Base-by-base conservation (phyloP, 2,329 filamentous ascomycete species). In the Colletotrichum trifolii region DNA sequence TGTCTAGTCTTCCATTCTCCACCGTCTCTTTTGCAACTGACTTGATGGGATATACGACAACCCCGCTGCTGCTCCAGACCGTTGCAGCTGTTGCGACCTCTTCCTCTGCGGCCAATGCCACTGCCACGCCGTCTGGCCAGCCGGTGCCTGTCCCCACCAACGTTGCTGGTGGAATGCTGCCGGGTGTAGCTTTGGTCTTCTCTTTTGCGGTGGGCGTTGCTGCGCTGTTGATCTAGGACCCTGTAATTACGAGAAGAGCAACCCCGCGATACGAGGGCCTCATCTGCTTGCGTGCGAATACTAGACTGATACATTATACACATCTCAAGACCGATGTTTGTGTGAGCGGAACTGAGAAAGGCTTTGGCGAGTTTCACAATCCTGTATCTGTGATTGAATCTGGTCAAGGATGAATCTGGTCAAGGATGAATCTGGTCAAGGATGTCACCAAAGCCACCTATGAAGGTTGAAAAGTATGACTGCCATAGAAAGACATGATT, bases 61-160 rank as follows among this genome's bases (percentile, higher is more conserved):
- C 73, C 0, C 73, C 73, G 1, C 66, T 68, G 42, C 60, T 75
- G 15, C 70, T 75, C 1, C 55, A 69, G 60, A 74, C 73, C 1
- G 43, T 74, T 1, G 68, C 69, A 43, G 73, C 71, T 6, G 68
- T 75, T n/a, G 58, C 64, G 8, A 69, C 55, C 9, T 5, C 25
- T 25, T 25, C 25, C 25, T 17, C 54, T 10, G 8, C 46, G 11
- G 15, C 58, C n/a, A 59, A 46, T 10, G 49, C 45, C 11, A 46
- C 48, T 9, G 13, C 45, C 36, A 64, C 56, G 15, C 10, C 59
- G 11, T n/a, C 35, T n/a, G 33, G n/a, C 17, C 49, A 39, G 34
- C 56, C 61, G 10, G 49, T 54, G 25, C 38, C 56, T 3, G 50
- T 50, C 17, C 43, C 61, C 6, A 46, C 49, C 10, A 34, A 38